A percentile compares a stretch with the other conserved stretches of the same genome.
Evolutionary conservation across 1,284 basidiomycete species (phyloP).

Genomic region (Apiotrichum brassicae): DNA sequence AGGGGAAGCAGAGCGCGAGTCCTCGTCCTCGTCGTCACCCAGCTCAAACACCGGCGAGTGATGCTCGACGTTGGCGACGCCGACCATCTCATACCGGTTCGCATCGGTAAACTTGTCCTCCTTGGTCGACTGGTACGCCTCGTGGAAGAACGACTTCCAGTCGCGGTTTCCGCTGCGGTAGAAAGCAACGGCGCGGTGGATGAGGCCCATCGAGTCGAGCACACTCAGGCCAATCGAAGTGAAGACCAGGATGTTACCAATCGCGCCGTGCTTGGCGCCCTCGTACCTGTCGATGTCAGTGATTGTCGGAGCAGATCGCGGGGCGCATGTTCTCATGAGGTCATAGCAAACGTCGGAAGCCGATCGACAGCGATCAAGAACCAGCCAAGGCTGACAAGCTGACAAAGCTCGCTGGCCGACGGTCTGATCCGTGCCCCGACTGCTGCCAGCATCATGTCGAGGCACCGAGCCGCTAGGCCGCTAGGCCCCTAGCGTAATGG

Average conservation of each 20-base stretch:
- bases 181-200: slow-evolving; percentile 24
- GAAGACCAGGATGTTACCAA: slow-evolving; percentile 34
- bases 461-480: too few relatives aligned
- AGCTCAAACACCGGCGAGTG: slow-evolving; percentile 17
- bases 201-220: slow-evolving; percentile 34
- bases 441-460: too few relatives aligned
- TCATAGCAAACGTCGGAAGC: too few relatives aligned
- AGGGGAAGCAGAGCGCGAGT: slow-evolving; percentile 4
- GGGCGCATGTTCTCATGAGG: too few relatives aligned
- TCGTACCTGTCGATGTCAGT: slow-evolving; percentile 30
- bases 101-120: slow-evolving; percentile 14
- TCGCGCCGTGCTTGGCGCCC: slow-evolving; percentile 29
- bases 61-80: slow-evolving; percentile 17
- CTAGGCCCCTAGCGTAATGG: too few relatives aligned
- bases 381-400: too few relatives aligned
- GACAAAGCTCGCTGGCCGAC: too few relatives aligned
- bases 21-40: slow-evolving; percentile 26
- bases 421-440: too few relatives aligned
- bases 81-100: slow-evolving; percentile 36
- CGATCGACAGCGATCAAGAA: too few relatives aligned
- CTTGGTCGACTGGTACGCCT: slow-evolving; percentile 16
- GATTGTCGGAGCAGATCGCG: too few relatives aligned
- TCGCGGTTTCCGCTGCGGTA: slow-evolving; percentile 20
- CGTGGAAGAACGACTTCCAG: slow-evolving; percentile 23
- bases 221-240: slow-evolving; percentile 28